Base-by-base conservation (phyloP, 2,329 filamentous ascomycete species). In the Ceratocystiopsis brevicomis region DNA sequence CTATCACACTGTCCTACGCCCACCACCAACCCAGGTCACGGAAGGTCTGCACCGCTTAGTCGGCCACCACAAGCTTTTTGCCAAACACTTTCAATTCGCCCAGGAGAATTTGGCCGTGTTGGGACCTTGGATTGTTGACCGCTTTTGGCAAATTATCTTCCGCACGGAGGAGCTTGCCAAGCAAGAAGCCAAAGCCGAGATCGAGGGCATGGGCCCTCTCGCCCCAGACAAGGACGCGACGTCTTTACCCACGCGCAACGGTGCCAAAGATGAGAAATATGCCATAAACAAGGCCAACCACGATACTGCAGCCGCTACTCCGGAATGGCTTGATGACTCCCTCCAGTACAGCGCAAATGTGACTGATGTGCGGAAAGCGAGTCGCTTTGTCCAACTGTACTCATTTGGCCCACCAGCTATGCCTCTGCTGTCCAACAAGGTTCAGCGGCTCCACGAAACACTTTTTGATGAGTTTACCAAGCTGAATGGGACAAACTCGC, bases 71-170 rank as follows among this genome's bases (percentile, higher is more conserved):
- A 48, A 50, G 8, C 53, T 62, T 10, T 68, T 92, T 47, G 55
- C 62, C 8, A 68, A 65, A 30, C 59, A 76, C 1, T 78, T 87
- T 30, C 54, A 59, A 3, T 78, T 71, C 48, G 67, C 81, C 1
- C 66, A 64, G 25, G 60, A 68, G 10, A 71, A 78, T 3, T 74
- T 72, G 1, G 68, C 72, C 2, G 68, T 80, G 37, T 66, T 96
- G 4, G 90, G 90, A 1, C 61, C 69, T 3, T 96, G 90, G 88
- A 83, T 81, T 51, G 76, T 85, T 0, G 86, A 98, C 54, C 67
- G 76, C 41, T 77, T 84, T 45, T 94, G 86, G 86, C 66, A 71
- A 43, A 69, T 84, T 32, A 71, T 73, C 13, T 65, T 93, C 18
- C 67, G 69, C 0, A 72, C 82, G 6, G 64, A 74, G 3, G 71